Evolutionary conservation across 805 yeast species (phyloP).

Genomic region (Candida awuae): DNA sequence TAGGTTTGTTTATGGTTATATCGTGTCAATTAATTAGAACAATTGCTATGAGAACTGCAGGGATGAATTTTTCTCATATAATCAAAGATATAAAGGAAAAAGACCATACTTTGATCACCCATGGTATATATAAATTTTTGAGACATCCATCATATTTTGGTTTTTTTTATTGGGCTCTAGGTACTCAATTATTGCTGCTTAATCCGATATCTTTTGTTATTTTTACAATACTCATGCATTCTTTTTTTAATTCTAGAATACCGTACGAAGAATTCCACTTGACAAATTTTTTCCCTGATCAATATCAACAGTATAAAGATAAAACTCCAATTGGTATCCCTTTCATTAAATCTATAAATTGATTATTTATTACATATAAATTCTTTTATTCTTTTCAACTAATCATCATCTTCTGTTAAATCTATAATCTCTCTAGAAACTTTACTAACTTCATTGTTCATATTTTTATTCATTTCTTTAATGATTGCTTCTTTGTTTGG

Average conservation of each 20-base stretch:
- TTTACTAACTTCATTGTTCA: not conserved
- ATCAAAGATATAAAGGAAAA: slow-evolving; percentile 45
- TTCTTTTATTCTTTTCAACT: not conserved
- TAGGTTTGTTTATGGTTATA: slow-evolving; percentile 44
- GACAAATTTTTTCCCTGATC: slow-evolving; percentile 60
- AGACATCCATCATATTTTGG: slow-evolving; percentile 94
- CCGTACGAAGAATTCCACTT: slow-evolving; percentile 60
- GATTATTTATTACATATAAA: not conserved
- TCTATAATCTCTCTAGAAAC: slow-evolving; percentile 21
- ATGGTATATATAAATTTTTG: slow-evolving; percentile 57
- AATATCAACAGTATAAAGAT: slow-evolving; percentile 47
- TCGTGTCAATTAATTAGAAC: slow-evolving; percentile 66
- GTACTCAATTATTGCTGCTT: slow-evolving; percentile 63
- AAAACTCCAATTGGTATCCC: slow-evolving; percentile 58
- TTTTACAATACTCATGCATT: slow-evolving; percentile 53
- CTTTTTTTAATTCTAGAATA: slow-evolving; percentile 65
- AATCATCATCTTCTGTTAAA: slow-evolving; percentile 15
- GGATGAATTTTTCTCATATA: slow-evolving; percentile 76
- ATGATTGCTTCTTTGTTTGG: slow-evolving; percentile 8
- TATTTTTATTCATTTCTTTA: not conserved
- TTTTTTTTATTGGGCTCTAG: slow-evolving; percentile 89
- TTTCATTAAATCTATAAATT: slow-evolving; percentile 29
- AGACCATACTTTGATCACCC: slow-evolving; percentile 62
- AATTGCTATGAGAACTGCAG: slow-evolving; percentile 81
- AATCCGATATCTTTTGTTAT: slow-evolving; percentile 53